Evolutionary conservation across 306 rosid genomes (phyloP).

Genomic region (Adenanthera pavonina): DNA sequence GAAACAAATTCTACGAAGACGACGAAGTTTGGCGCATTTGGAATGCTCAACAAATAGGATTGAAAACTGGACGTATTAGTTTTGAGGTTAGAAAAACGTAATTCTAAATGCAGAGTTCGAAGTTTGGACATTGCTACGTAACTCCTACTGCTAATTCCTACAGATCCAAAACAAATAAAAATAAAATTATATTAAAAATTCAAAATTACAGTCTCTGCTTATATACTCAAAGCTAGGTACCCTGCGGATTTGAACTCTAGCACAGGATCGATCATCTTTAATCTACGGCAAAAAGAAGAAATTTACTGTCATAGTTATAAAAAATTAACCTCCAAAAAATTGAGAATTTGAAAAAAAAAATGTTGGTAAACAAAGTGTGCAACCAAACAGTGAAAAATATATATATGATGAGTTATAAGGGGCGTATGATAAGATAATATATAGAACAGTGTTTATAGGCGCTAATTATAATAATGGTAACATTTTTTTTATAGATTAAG

Average conservation of each 20-base stretch:
- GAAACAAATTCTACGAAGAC: not conserved
- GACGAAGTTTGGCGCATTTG: not conserved
- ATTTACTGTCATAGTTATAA: too few species aligned
- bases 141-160: not conserved
- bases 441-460: too few species aligned
- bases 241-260: not conserved
- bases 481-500: too few species aligned
- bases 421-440: too few species aligned
- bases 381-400: not conserved
- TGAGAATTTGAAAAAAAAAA: too few species aligned
- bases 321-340: too few species aligned
- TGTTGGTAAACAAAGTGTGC: not conserved
- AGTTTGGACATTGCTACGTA: not conserved
- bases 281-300: too few species aligned
- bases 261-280: not conserved
- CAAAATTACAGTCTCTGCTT: not conserved
- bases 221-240: not conserved
- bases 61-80: not conserved
- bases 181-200: too few species aligned
- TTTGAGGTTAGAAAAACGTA: not conserved
- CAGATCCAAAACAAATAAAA: not conserved
- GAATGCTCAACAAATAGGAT: conserved; percentile 4
- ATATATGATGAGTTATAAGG: too few species aligned
- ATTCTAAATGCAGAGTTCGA: not conserved
- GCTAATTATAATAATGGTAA: too few species aligned